Evolutionary conservation across 2,329 filamentous ascomycete genomes (phyloP).

Genomic region (Aspergillaceae sp.): DNA sequence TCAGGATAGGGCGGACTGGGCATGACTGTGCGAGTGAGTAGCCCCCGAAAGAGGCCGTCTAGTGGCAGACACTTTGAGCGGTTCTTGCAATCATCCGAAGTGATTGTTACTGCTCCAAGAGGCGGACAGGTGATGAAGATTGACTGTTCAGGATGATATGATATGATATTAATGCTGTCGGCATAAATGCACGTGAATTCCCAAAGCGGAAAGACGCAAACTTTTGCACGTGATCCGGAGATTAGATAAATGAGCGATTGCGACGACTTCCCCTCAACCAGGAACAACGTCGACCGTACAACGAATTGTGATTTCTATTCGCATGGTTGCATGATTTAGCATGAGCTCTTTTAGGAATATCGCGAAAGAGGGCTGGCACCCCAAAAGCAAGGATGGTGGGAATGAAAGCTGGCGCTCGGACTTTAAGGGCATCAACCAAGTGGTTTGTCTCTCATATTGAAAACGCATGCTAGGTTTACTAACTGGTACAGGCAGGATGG

Average conservation of each 20-base stretch:
- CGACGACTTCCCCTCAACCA: neutral
- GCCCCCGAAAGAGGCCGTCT: no score
- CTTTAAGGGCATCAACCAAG: constrained; percentile 50
- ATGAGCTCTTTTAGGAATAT: constrained; percentile 43
- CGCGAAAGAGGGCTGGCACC: constrained; percentile 47
- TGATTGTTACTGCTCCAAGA: no score
- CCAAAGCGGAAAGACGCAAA: no score
- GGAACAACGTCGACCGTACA: neutral
- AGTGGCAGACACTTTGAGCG: no score
- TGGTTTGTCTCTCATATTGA: constrained; percentile 32
- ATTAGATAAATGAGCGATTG: neutral
- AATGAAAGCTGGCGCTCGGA: constrained; percentile 48
- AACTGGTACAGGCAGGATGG: constrained; percentile 45
- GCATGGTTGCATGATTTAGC: constrained; percentile 3
- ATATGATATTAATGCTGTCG: no score
- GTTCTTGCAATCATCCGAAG: no score
- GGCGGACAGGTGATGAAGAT: no score
- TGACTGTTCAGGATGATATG: no score
- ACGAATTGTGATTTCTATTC: no score
- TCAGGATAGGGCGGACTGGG: no score
- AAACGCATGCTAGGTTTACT: neutral
- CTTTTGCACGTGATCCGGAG: neutral
- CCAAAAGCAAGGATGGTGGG: constrained; percentile 44
- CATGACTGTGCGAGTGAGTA: no score
- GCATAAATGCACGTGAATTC: no score